Evolutionary conservation across 2,329 filamentous ascomycete genomes (phyloP), one percentile per base, ranked within the genome.

Genomic region (Plenodomus tracheiphilus): DNA sequence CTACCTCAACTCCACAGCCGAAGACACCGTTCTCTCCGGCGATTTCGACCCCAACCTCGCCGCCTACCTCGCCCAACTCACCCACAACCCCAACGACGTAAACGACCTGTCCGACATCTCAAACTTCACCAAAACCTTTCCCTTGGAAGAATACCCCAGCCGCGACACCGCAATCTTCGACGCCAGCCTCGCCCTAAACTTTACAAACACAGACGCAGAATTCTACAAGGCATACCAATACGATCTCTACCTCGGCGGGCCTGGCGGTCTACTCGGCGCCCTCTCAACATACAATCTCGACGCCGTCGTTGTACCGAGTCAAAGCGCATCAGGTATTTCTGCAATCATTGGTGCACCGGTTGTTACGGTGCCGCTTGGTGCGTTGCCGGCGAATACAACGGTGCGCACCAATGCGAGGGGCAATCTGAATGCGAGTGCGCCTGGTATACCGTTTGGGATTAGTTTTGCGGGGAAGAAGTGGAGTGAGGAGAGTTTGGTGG

Each of bases 221-320:
- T 86, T 85, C 69, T 85, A 82, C 81, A 66, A 74, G 0, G 73
- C 77, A 3, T 85, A 85, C 58, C 79, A 83, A 56, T 62, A 76
- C 19, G 76, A 79, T 35, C 69, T 80, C 2, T 79, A 77, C 56
- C 75, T 81, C 32, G 85, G 81, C 8, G 83, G 80, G 2, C 74
- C 79, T 39, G 81, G 82, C 8, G 85, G 85, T 0, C 70, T 89
- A 2, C 74, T 84, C 0, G 85, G 85, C 0, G 82, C 85, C 0
- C 68, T 89, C 0, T 59, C 75, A 5, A 78, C 78, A 2, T 73
- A 83, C 54, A 77, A 78, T 3, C 77, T 88, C 1, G 83, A 85
- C 55, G 85, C 85, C 1, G 70, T 88, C 4, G 76, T 88, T 1
- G 54, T 87, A 4, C 86, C 85, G n/a, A n/a, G 0, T 83, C 83